Conservation (phyloP, 805 yeast genomes). For the Myxozyma monticola region DNA sequence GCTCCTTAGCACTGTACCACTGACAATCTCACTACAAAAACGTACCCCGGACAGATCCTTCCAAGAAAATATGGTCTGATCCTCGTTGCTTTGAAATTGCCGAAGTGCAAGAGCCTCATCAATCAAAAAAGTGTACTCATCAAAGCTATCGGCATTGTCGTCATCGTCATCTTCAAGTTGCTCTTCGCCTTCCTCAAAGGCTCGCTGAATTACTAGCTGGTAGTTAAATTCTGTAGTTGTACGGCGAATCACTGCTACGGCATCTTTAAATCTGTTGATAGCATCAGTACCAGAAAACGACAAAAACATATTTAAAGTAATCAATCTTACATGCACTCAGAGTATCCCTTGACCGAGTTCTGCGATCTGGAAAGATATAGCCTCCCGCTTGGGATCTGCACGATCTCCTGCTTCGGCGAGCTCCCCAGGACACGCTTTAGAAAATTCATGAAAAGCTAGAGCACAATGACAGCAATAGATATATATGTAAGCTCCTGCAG, state of each 20-base stretch:
- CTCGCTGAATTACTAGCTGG: conserved; percentile 69
- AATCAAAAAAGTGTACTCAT: conserved; percentile 72
- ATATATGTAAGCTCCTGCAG: background rate
- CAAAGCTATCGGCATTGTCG: conserved; percentile 45
- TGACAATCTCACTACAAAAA: background rate
- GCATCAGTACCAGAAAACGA: background rate
- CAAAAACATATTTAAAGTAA: too few species aligned
- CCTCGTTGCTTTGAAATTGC: conserved; percentile 53
- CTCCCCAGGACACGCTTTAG: conserved; percentile 47
- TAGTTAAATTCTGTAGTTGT: conserved; percentile 66
- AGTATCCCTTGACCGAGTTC: conserved; percentile 80
- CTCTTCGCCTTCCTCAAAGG: conserved; percentile 67
- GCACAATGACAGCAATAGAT: too few species aligned
- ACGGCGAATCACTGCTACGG: conserved; percentile 68
- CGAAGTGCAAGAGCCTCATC: conserved; percentile 60
- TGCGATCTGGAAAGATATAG: conserved; percentile 72
- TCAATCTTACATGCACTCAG: conserved; percentile 51
- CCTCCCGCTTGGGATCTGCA: conserved; percentile 75
- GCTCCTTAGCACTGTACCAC: background rate
- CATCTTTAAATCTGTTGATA: conserved; percentile 62
- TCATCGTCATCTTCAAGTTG: conserved; percentile 49
- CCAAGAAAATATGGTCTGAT: conserved; percentile 70
- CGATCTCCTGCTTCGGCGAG: conserved; percentile 19
- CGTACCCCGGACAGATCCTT: conserved; percentile 65
- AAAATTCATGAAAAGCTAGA: conserved; percentile 69